A percentile compares a stretch with the other conserved stretches of the same genome.
These are phyloP conservation scores for Lignosus rhinocerotis DNA, from an alignment of 1,284 basidiomycete species.

Conservation along the genomic window DNA sequence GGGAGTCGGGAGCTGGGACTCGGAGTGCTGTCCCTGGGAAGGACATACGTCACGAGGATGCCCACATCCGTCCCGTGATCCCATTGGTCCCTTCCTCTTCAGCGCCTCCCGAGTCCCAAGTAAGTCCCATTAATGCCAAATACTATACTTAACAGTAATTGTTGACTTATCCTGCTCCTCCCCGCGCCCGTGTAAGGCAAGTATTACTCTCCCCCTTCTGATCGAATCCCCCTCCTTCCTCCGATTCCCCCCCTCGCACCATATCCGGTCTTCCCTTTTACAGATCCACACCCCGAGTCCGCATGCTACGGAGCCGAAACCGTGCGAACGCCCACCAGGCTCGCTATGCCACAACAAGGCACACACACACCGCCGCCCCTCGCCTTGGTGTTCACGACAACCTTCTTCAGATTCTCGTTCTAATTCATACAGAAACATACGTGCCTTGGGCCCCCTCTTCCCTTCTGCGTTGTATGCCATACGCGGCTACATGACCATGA, in stretches of 20 bases:
- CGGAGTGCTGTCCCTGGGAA: not conserved
- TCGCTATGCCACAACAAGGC: not conserved
- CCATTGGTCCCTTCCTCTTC: too few relatives aligned
- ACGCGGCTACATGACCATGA: not conserved
- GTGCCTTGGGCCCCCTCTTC: not conserved
- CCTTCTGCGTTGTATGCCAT: not conserved
- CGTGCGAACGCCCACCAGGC: constrained; percentile 3
- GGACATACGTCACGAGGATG: constrained; percentile 26
- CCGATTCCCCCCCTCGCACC: not conserved
- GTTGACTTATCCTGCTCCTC: too few relatives aligned
- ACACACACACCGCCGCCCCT: too few relatives aligned
- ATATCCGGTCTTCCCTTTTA: not conserved
- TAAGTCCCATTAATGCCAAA: too few relatives aligned
- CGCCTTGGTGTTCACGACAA: too few relatives aligned
- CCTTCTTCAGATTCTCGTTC: not conserved
- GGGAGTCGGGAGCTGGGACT: not conserved
- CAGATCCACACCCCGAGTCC: constrained; percentile 14
- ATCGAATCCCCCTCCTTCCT: not conserved
- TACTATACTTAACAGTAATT: too few relatives aligned
- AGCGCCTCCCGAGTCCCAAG: too few relatives aligned
- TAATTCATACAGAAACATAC: not conserved
- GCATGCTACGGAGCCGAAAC: constrained; percentile 23
- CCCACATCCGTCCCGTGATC: too few relatives aligned
- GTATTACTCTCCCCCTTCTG: too few relatives aligned
- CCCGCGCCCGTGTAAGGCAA: not conserved